Evolutionary conservation across 1,139 yeast genomes (phyloP).

Genomic region (Wickerhamiella pararugosa): DNA sequence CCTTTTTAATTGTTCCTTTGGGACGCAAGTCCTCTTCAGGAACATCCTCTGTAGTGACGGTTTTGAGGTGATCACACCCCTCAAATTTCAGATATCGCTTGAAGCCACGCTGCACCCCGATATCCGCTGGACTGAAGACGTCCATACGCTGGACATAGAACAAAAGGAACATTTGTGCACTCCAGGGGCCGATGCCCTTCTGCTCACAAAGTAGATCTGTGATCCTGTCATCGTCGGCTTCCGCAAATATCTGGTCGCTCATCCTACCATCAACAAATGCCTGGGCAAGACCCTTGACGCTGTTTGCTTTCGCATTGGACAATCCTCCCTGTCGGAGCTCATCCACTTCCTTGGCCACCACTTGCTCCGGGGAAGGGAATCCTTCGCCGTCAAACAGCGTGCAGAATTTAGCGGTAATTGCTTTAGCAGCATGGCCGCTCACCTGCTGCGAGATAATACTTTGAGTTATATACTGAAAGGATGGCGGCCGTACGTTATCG

Average conservation of each 20-base stretch:
- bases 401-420: slow-evolving; percentile 41
- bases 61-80: slow-evolving; percentile 26
- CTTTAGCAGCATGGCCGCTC: slow-evolving; percentile 66
- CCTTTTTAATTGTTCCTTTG: slow-evolving; percentile 22
- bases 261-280: slow-evolving; percentile 36
- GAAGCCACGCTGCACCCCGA: slow-evolving; percentile 76
- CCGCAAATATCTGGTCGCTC: slow-evolving; percentile 28
- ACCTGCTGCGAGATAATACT: slow-evolving; percentile 66
- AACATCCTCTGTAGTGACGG: slow-evolving; percentile 13
- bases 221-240: slow-evolving; percentile 32
- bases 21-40: slow-evolving; percentile 17
- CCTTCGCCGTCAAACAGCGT: slow-evolving; percentile 21
- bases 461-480: slow-evolving; percentile 31
- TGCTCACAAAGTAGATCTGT: slow-evolving; percentile 41
- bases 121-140: slow-evolving; percentile 63
- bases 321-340: slow-evolving; percentile 50
- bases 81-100: slow-evolving; percentile 40
- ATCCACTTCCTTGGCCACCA: slow-evolving; percentile 32
- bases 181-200: slow-evolving; percentile 83
- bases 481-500: slow-evolving; percentile 19
- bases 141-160: slow-evolving; percentile 54
- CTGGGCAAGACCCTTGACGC: slow-evolving; percentile 45
- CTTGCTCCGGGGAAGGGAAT: slow-evolving; percentile 40
- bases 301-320: slow-evolving; percentile 53
- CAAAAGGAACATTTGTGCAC: slow-evolving; percentile 72